Evolutionary conservation across 768 basidiomycete genomes (phyloP), one percentile per base, ranked within the genome.

Genomic region (Psilocybe subaeruginosa): DNA sequence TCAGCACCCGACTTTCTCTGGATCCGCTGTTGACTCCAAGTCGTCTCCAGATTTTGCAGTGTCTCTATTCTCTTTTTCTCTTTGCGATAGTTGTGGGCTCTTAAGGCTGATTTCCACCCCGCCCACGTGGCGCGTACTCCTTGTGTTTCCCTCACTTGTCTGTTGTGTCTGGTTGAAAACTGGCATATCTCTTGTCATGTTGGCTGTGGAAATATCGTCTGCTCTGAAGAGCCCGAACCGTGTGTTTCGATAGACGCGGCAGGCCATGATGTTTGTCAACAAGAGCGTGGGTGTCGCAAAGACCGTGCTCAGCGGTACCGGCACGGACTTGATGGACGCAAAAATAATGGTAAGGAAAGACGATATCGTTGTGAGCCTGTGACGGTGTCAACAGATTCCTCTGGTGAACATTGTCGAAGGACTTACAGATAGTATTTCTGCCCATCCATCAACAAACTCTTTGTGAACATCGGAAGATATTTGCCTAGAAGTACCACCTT

Each of bases 351-450:
- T 37, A 14, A 54, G 52, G 17, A 54, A 8, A 2, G 52, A 8
- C 72, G 45, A 50, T 2, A 31, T 41, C 8, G 51, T 23, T 19
- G 61, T 60, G 0, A 45, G 46, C 27, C 64, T 65, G 27, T 12
- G 43, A 75, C 56, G 72, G 73, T 19, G 61, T 27, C 1, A 19
- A 14, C n/a, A 6, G n/a, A 3, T 5, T 3, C 2, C 16, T 29
- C 23, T 49, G 23, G 11, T 17, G n/a, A 6, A 54, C 4, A 27
- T 7, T 23, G 4, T 5, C 12, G 27, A 37, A 16, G 33, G 11
- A 68, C 71, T 54, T 55, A 76, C 76, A 73, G 30, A 51, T 73
- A 76, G 51, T 75, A 77, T 17, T 61, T 56, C 61, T 73, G 74
- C 3, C 75, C 74, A 43, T 72, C 74, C 35, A 65, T 60, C 16